Evolutionary conservation across 805 yeast genomes (phyloP).

Genomic region (Priceomyces haplophilus): DNA sequence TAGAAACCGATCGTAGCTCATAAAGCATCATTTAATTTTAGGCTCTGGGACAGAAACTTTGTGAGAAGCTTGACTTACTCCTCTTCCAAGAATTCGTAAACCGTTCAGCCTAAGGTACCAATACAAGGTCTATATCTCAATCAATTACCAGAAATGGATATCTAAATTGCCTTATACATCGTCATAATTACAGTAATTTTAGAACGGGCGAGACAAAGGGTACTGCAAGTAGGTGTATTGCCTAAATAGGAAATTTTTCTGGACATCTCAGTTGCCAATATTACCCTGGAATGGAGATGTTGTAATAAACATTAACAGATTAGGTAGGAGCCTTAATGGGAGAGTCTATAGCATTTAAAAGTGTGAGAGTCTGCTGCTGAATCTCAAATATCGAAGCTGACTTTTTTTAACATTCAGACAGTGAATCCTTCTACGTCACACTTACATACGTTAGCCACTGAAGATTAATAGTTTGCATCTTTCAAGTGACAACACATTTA

Average conservation of each 20-base stretch:
- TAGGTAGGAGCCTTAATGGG: slow-evolving; percentile 16
- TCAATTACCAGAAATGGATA: background rate
- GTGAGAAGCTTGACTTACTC: too few species aligned
- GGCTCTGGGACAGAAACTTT: too few species aligned
- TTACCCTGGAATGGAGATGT: slow-evolving; percentile 12
- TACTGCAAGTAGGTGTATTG: background rate
- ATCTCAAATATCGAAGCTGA: background rate
- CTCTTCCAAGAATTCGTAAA: too few species aligned
- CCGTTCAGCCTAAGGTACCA: too few species aligned
- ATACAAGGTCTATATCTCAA: background rate
- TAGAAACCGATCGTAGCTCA: too few species aligned
- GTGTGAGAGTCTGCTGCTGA: slow-evolving; percentile 4
- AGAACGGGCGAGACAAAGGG: background rate
- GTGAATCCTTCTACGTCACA: background rate
- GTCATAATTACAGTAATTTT: background rate
- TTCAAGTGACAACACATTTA: background rate
- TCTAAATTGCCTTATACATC: background rate
- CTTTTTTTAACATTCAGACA: background rate
- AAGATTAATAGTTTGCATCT: slow-evolving; percentile 1
- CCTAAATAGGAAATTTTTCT: slow-evolving; percentile 4
- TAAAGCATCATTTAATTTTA: too few species aligned
- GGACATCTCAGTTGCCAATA: background rate
- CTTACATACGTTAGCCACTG: background rate
- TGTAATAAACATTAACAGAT: slow-evolving; percentile 16
- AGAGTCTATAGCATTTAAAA: slow-evolving; percentile 2